Percentiles rank a stretch among this genome's conserved stretches.
Evolutionary conservation across 192 early-diverging fungal genomes (phyloP).

Genomic region (Obelidium mucronatum): DNA sequence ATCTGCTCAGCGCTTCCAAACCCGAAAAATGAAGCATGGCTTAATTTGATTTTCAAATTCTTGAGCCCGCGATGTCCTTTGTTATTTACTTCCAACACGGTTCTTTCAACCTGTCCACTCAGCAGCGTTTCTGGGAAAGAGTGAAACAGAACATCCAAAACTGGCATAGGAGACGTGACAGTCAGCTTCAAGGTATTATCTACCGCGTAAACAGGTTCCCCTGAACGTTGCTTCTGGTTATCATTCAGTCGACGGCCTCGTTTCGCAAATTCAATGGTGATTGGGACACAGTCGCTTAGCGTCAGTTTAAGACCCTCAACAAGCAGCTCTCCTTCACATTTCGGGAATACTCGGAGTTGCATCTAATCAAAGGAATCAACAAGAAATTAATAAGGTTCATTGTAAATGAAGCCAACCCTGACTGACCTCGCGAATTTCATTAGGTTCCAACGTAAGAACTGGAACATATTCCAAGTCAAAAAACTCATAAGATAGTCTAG

Average conservation of each 20-base stretch:
- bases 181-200: constrained; percentile 76
- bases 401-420: neutral
- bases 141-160: constrained; percentile 80
- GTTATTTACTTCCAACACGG: constrained; percentile 83
- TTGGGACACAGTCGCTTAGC: constrained; percentile 79
- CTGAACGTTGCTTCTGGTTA: constrained; percentile 67
- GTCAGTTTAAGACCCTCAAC: constrained; percentile 81
- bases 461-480: constrained; percentile 69
- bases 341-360: constrained; percentile 74
- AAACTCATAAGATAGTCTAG: constrained; percentile 28
- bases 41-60: constrained; percentile 76
- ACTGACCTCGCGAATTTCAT: constrained; percentile 55
- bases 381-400: neutral
- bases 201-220: constrained; percentile 62
- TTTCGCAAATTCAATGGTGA: constrained; percentile 69
- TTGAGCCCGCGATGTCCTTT: constrained; percentile 77
- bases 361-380: constrained; percentile 51
- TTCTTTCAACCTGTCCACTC: constrained; percentile 80
- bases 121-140: constrained; percentile 79
- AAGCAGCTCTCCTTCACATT: constrained; percentile 73
- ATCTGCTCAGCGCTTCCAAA: constrained; percentile 58
- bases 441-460: constrained; percentile 54
- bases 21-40: constrained; percentile 88
- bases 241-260: constrained; percentile 77
- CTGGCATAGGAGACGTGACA: constrained; percentile 83